Conservation (phyloP, 2,329 filamentous ascomycete genomes). For the Penicillium paneum region DNA sequence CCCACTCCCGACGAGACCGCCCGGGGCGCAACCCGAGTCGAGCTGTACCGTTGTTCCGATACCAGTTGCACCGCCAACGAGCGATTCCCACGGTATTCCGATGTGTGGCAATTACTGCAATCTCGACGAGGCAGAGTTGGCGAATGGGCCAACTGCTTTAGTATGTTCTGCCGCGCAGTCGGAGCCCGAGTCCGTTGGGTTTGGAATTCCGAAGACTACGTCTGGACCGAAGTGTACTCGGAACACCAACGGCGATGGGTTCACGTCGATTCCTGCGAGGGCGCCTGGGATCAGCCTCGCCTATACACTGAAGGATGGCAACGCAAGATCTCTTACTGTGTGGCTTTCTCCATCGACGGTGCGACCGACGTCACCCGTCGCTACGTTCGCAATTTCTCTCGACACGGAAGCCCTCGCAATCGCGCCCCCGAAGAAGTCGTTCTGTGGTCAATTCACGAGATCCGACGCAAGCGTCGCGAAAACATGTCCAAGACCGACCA, state of each 20-base stretch:
- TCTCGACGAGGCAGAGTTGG: constrained; percentile 82
- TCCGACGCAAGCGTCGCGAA: constrained; percentile 75
- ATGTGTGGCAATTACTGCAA: constrained; percentile 89
- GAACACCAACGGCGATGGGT: constrained; percentile 91
- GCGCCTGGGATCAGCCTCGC: constrained; percentile 89
- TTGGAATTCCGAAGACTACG: constrained; percentile 96
- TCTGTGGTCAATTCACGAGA: constrained; percentile 87
- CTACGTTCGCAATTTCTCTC: constrained; percentile 55
- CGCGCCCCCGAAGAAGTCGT: constrained; percentile 85
- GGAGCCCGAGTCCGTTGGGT: constrained; percentile 92
- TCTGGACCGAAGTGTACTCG: constrained; percentile 97
- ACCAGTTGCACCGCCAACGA: constrained; percentile 73
- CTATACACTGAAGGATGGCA: constrained; percentile 94
- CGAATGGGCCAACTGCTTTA: constrained; percentile 98
- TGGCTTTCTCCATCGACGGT: constrained; percentile 91
- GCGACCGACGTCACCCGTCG: constrained; percentile 65
- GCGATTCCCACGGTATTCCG: constrained; percentile 89
- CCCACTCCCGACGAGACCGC: constrained; percentile 87
- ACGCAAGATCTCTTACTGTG: constrained; percentile 94
- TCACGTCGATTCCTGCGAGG: constrained; percentile 94
- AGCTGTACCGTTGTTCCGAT: constrained; percentile 83
- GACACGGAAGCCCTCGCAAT: constrained; percentile 67
- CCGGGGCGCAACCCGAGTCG: constrained; percentile 80
- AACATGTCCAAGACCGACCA: constrained; percentile 78
- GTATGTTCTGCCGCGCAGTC: constrained; percentile 92